Base-by-base conservation (phyloP, 2,329 filamentous ascomycete genomes). In the Fusarium paranaense region DNA sequence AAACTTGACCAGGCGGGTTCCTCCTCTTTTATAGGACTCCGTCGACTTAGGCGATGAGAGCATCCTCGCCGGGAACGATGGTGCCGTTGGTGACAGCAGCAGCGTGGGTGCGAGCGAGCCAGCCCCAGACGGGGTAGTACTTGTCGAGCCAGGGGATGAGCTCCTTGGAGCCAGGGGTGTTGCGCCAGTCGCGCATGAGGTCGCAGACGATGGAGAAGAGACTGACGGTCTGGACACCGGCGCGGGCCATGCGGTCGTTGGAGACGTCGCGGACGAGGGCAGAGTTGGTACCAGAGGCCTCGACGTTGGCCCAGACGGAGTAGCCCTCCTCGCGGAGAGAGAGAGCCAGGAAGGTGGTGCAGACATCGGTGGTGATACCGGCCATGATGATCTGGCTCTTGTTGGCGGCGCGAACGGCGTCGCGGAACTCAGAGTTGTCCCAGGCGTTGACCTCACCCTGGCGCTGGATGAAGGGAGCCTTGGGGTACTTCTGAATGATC, bases 371-470 rank as follows among this genome's bases (percentile, higher is more conserved):
- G 3, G 90, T 88, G 76, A 95, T 94, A 9, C 93, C 92, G 4
- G 86, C 92, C 18, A 95, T 81, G 78, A 95, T 93, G 76, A 95
- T 85, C 80, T 95, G 93, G 33, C 87, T 90, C 80, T 90, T 91
- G 67, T 89, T 89, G 5, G 91, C 89, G 2, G 91, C 91, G 72
- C 87, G 83, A 70, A 95, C 86, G 2, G 93, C 92, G 2, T 85
- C 85, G 38, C 88, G 87, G 84, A 95, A 94, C 0, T 93, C 89
- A 4, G 86, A 75, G 76, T 94, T 94, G 79, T 95, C 93, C 93
- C 92, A 94, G 4, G 93, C 93, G 78, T 94, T 89, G 77, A 95
- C 92, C 79, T 95, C 91, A 42, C 93, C 93, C 70, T 92, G 87
- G 38, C 93, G 90, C 75, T 87, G 85, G 78, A 95, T 89, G 13